Evolutionary conservation across 345 rosid species (phyloP).

Genomic region (Citrus trifoliata): DNA sequence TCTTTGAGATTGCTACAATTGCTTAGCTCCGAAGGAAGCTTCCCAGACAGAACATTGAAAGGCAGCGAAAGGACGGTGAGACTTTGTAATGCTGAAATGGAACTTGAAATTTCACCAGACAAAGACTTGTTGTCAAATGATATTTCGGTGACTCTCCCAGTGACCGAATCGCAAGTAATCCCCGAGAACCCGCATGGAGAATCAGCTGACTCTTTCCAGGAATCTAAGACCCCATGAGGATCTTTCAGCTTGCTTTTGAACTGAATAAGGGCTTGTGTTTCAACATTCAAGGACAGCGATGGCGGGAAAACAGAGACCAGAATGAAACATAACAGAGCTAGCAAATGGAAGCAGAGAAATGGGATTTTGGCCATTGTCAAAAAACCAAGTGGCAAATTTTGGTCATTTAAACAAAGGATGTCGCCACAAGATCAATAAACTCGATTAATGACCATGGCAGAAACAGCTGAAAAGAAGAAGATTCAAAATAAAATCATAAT

Average conservation of each 20-base stretch:
- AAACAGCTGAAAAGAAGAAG: slow-evolving; percentile 17
- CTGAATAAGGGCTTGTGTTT: slow-evolving; percentile 59
- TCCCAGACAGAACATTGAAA: slow-evolving; percentile 46
- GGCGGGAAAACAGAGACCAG: slow-evolving; percentile 34
- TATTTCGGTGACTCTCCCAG: slow-evolving; percentile 52
- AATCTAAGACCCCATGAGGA: slow-evolving; percentile 46
- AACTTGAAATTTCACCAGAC: slow-evolving; percentile 61
- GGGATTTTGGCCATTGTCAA: slow-evolving; percentile 23
- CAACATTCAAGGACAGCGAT: slow-evolving; percentile 29
- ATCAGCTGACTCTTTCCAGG: slow-evolving; percentile 56
- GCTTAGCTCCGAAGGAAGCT: slow-evolving; percentile 47
- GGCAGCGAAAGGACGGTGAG: slow-evolving; percentile 48
- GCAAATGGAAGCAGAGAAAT: slow-evolving; percentile 10
- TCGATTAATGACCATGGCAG: slow-evolving; percentile 16
- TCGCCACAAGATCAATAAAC: not conserved
- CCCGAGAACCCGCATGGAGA: slow-evolving; percentile 68
- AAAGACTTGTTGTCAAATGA: slow-evolving; percentile 50
- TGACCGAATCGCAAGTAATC: slow-evolving; percentile 42
- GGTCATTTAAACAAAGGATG: not conserved
- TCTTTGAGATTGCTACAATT: slow-evolving; percentile 46
- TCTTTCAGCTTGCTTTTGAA: slow-evolving; percentile 62
- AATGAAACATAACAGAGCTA: slow-evolving; percentile 14
- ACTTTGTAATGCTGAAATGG: slow-evolving; percentile 44
- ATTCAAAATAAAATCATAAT: slow-evolving; percentile 11
- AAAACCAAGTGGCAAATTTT: not conserved